Percentiles rank a stretch among this genome's conserved stretches.
Conservation (phyloP, 805 yeast species). For the Scheffersomyces amazonensis region DNA sequence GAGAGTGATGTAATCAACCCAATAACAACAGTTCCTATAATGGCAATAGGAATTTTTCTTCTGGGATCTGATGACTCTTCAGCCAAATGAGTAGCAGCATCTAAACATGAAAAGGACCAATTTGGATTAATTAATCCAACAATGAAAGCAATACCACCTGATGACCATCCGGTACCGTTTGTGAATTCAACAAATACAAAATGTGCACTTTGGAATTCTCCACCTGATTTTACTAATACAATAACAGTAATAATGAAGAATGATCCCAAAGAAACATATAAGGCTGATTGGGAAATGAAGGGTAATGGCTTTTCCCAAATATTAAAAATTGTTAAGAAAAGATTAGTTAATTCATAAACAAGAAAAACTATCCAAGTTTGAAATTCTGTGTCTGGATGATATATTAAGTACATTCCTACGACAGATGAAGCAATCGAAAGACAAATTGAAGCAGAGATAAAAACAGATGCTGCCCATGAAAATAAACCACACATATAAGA, state of each 20-base stretch:
- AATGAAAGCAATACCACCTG: conserved; percentile 58
- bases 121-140: conserved; percentile 71
- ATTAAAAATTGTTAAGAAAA: conserved; percentile 43
- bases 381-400: conserved; percentile 32
- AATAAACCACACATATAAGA: conserved; percentile 62
- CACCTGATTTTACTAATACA: conserved; percentile 50
- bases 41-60: conserved; percentile 58
- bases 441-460: conserved; percentile 60
- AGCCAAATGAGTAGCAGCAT: conserved; percentile 69
- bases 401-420: conserved; percentile 49
- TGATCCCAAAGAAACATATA: conserved; percentile 51
- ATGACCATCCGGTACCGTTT: conserved; percentile 60
- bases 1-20: conserved; percentile 60
- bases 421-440: conserved; percentile 50
- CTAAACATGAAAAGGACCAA: conserved; percentile 69
- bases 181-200: conserved; percentile 55
- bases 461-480: conserved; percentile 60
- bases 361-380: conserved; percentile 57
- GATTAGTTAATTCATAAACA: conserved; percentile 44
- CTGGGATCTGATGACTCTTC: conserved; percentile 63
- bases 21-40: conserved; percentile 60
- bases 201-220: conserved; percentile 47
- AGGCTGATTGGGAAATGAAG: conserved; percentile 44
- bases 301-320: conserved; percentile 53
- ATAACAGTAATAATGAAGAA: conserved; percentile 53